These are phyloP conservation scores for Apiospora malaysiana DNA, from an alignment of 2,329 filamentous ascomycete genomes.

Conservation along the genomic window DNA sequence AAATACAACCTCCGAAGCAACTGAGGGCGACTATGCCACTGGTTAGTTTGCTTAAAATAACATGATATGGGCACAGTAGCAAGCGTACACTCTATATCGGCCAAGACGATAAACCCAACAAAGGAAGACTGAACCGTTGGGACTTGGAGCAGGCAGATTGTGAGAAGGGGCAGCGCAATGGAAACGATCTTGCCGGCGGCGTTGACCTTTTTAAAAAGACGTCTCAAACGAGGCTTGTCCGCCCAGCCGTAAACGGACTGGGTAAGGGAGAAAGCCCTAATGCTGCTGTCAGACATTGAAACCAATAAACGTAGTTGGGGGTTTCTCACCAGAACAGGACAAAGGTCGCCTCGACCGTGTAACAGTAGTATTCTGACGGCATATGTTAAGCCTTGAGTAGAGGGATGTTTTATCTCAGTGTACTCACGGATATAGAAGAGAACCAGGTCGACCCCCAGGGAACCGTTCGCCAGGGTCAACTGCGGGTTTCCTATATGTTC, in stretches of 20 bases:
- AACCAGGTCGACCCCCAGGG: slow-evolving; percentile 26
- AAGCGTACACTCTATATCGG: slow-evolving; percentile 28
- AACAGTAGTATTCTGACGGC: slow-evolving; percentile 25
- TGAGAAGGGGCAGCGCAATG: slow-evolving; percentile 27
- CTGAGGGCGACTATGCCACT: slow-evolving; percentile 44
- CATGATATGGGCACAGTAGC: too few relatives aligned
- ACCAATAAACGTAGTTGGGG: neutral
- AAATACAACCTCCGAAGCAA: slow-evolving; percentile 41
- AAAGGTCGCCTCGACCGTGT: slow-evolving; percentile 26
- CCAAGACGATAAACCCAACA: slow-evolving; percentile 27
- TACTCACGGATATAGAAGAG: slow-evolving; percentile 31
- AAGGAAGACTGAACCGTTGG: slow-evolving; percentile 24
- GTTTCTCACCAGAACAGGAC: slow-evolving; percentile 7
- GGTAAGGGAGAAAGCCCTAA: slow-evolving; percentile 26
- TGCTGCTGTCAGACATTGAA: neutral
- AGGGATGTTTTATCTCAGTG: neutral
- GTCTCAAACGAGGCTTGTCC: slow-evolving; percentile 21
- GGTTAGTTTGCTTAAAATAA: neutral
- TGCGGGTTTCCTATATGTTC: slow-evolving; percentile 25
- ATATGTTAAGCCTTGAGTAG: neutral
- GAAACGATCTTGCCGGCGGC: slow-evolving; percentile 27
- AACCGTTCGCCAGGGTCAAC: slow-evolving; percentile 25
- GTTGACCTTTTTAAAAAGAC: slow-evolving; percentile 22
- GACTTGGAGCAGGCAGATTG: slow-evolving; percentile 28
- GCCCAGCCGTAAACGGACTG: slow-evolving; percentile 30